A percentile compares a stretch with the other conserved stretches of the same genome.
phyloP scores from a whole-genome alignment of 805 yeast species.

The Candida peoriensis region DNA sequence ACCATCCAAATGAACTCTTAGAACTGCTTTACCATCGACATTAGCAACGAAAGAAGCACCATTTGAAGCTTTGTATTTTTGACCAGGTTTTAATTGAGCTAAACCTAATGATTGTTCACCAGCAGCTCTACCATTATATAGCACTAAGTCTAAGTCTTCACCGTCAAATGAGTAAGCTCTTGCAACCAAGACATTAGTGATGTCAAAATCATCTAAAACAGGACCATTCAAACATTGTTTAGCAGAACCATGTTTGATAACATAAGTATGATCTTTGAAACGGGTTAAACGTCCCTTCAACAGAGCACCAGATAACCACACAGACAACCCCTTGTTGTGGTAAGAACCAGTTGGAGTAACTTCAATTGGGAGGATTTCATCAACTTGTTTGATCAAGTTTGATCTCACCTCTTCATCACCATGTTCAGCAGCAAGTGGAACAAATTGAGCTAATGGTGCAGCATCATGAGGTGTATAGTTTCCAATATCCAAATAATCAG shows the following conservation, averaged over 20 bases:
- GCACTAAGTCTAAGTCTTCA: neutral
- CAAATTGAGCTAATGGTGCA: neutral
- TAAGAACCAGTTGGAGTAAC: neutral
- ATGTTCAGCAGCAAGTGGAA: neutral
- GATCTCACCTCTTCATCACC: neutral
- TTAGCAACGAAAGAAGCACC: neutral
- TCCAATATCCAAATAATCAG: neutral
- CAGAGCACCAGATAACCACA: neutral
- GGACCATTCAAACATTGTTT: neutral
- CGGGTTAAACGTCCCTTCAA: neutral
- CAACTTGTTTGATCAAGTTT: neutral
- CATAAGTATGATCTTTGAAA: neutral
- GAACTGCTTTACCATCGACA: neutral
- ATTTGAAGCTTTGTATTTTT: neutral
- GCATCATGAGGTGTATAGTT: neutral
- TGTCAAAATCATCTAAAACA: neutral
- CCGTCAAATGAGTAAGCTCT: neutral
- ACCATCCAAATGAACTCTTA: neutral
- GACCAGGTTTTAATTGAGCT: neutral
- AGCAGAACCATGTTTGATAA: neutral
- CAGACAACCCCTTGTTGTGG: neutral
- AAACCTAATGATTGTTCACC: neutral
- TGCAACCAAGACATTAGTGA: neutral
- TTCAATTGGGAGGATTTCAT: neutral
- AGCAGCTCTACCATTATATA: neutral